phyloP scores from a whole-genome alignment of 495 filamentous ascomycete genomes.

The Evansstolkia leycettana region DNA sequence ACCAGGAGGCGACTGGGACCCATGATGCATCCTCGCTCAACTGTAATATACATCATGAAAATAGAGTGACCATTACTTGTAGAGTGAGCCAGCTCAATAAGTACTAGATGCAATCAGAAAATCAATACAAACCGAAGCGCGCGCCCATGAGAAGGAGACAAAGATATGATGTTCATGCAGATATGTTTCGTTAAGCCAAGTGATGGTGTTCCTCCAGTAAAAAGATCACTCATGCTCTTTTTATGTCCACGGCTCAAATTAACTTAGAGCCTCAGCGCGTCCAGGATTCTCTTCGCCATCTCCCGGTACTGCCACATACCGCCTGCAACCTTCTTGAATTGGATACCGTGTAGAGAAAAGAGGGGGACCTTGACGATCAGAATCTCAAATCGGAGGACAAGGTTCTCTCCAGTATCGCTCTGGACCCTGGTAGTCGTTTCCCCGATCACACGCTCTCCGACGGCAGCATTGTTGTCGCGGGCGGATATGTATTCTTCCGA shows the following conservation, averaged over 20 bases:
- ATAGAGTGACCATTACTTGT: slow-evolving; percentile 5
- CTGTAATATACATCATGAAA: slow-evolving; percentile 22
- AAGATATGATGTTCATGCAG: slow-evolving; percentile 19
- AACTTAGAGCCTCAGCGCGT: slow-evolving; percentile 65
- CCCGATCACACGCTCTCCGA: slow-evolving; percentile 45
- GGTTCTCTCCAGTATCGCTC: slow-evolving; percentile 65
- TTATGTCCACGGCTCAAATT: neutral
- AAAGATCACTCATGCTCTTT: neutral
- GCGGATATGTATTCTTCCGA: slow-evolving; percentile 56
- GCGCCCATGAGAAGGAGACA: slow-evolving; percentile 3
- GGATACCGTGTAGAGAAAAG: slow-evolving; percentile 85
- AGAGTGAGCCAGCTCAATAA: slow-evolving; percentile 15
- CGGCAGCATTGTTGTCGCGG: slow-evolving; percentile 24
- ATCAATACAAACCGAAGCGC: slow-evolving; percentile 5
- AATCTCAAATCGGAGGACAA: slow-evolving; percentile 86
- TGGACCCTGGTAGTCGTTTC: slow-evolving; percentile 81
- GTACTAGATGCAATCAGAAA: slow-evolving; percentile 8
- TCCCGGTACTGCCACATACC: slow-evolving; percentile 98
- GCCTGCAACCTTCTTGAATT: slow-evolving; percentile 95
- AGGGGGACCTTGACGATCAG: slow-evolving; percentile 96
- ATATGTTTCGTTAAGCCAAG: slow-evolving; percentile 11
- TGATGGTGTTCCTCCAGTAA: neutral
- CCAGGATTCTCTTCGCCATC: slow-evolving; percentile 90
- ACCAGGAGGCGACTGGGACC: no score
- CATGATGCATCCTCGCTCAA: neutral